These are phyloP conservation scores for Limnanthes douglasii DNA, from an alignment of 345 rosid species.

Conservation along the genomic window DNA sequence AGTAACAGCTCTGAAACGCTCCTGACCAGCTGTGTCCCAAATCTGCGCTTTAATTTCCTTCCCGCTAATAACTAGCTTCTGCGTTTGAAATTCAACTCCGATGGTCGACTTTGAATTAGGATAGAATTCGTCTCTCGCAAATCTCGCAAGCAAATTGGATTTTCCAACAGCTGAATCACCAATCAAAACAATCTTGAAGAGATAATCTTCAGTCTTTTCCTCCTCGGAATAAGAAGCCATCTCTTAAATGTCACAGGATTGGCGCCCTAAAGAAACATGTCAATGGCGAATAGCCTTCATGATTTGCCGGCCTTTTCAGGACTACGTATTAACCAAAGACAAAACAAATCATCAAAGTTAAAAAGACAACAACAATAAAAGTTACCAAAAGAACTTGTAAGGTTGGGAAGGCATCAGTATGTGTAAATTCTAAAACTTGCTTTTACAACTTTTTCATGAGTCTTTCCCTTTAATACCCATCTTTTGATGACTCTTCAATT, in stretches of 20 bases:
- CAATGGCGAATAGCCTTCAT: constrained; percentile 7
- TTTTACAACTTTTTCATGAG: too few species aligned
- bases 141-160: constrained; percentile 94
- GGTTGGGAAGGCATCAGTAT: constrained; percentile 20
- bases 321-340: constrained; percentile 9
- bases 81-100: constrained; percentile 98
- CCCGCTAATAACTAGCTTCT: constrained; percentile 74
- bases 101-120: constrained; percentile 94
- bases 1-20: constrained; percentile 94
- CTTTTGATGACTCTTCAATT: constrained; percentile 12
- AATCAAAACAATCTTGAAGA: constrained; percentile 78
- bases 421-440: constrained; percentile 9
- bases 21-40: constrained; percentile 99
- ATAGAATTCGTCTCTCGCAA: constrained; percentile 88
- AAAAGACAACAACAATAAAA: constrained; percentile 16
- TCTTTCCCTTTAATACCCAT: too few species aligned
- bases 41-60: constrained; percentile 95
- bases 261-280: constrained; percentile 32
- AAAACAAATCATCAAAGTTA: constrained; percentile 5
- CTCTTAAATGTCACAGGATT: constrained; percentile 16
- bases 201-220: constrained; percentile 81
- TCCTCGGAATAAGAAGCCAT: constrained; percentile 75
- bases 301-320: constrained; percentile 4
- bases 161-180: constrained; percentile 99
- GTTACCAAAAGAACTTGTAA: constrained; percentile 22